These are phyloP conservation scores for Singerocomus inundabilis DNA, from an alignment of 1,284 basidiomycete genomes.

Conservation along the genomic window DNA sequence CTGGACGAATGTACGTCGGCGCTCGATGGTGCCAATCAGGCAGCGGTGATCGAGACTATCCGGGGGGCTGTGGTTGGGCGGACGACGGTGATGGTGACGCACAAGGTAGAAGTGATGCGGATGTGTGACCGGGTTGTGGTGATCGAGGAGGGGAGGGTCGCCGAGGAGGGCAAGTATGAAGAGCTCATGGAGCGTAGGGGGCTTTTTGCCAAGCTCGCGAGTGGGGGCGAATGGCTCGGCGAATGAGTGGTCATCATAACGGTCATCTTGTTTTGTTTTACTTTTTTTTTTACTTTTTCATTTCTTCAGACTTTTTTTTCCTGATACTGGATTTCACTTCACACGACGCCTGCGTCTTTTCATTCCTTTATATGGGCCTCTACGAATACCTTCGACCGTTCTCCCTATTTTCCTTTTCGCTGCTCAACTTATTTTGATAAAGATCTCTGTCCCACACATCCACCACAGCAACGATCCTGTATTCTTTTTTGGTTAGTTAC, in stretches of 20 bases:
- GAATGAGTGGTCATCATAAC: slow-evolving; percentile 30
- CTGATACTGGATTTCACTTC: neutral
- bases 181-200: slow-evolving; percentile 68
- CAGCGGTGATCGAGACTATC: slow-evolving; percentile 78
- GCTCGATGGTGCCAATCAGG: slow-evolving; percentile 81
- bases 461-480: too few relatives aligned
- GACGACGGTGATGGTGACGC: slow-evolving; percentile 91
- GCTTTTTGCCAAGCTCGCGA: slow-evolving; percentile 79
- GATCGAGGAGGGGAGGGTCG: slow-evolving; percentile 72
- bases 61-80: slow-evolving; percentile 58
- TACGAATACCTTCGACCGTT: too few relatives aligned
- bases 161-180: slow-evolving; percentile 79
- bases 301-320: neutral
- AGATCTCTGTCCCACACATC: too few relatives aligned
- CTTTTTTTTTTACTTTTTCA: neutral
- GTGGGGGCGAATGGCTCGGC: slow-evolving; percentile 82
- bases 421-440: too few relatives aligned
- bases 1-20: slow-evolving; percentile 95
- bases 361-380: too few relatives aligned
- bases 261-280: neutral
- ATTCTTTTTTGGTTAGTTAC: too few relatives aligned
- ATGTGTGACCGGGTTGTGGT: slow-evolving; percentile 90
- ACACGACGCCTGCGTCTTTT: neutral
- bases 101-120: slow-evolving; percentile 89
- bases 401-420: too few relatives aligned